phyloP scores from a whole-genome alignment of 2,329 filamentous ascomycete species.

The Diaporthe aspalathi region DNA sequence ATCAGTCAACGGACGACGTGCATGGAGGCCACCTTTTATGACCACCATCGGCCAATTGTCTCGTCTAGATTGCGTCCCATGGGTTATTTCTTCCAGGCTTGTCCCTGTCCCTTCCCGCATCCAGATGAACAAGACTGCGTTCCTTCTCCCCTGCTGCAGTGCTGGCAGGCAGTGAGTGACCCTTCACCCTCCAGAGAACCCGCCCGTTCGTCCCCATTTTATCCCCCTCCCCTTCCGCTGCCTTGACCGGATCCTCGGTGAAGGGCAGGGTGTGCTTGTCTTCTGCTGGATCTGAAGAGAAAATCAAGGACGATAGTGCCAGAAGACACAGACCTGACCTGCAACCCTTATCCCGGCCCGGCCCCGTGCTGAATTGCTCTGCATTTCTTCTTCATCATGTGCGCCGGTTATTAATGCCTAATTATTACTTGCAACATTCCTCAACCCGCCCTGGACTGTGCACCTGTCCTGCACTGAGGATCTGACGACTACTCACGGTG shows the following conservation, averaged over 20 bases:
- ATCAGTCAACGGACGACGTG: conserved; percentile 28
- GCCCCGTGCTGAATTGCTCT: conserved; percentile 25
- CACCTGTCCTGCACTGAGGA: conserved; percentile 16
- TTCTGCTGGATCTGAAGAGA: conserved; percentile 27
- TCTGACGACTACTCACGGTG: conserved; percentile 13
- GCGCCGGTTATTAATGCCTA: conserved; percentile 34
- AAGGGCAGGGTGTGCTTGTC: conserved; percentile 30
- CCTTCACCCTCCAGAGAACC: conserved; percentile 28
- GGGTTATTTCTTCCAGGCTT: conserved; percentile 33
- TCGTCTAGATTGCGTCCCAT: conserved; percentile 25
- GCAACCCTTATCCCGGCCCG: conserved; percentile 21
- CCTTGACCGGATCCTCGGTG: conserved; percentile 25
- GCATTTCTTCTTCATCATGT: conserved; percentile 32
- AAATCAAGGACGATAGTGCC: conserved; percentile 18
- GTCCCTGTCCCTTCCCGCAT: conserved; percentile 31
- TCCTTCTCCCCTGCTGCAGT: conserved; percentile 30
- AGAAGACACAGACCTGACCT: conserved; percentile 21
- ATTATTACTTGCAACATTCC: conserved; percentile 17
- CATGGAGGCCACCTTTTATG: conserved; percentile 37
- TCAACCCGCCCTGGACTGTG: conserved; percentile 14
- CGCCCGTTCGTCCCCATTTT: conserved; percentile 10
- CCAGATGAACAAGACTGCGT: conserved; percentile 23
- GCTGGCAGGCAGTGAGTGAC: conserved; percentile 19
- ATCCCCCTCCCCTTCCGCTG: conserved; percentile 15
- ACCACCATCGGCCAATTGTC: conserved; percentile 35